Evolutionary conservation across 331 rosid species (phyloP), one percentile per base, ranked within the genome.

Genomic region (Ulmus americana): DNA sequence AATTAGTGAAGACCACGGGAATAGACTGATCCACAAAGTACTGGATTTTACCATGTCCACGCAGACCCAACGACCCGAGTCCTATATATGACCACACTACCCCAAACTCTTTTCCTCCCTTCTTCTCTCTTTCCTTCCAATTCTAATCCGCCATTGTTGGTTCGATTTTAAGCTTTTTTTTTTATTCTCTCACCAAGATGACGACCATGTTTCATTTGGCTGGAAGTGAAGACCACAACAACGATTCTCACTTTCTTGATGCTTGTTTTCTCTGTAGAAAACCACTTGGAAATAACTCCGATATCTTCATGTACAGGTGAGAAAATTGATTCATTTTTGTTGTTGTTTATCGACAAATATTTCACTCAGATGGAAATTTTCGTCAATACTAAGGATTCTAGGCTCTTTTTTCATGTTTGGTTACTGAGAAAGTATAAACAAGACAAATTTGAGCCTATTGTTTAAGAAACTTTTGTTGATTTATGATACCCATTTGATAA

Each of bases 301-400:
- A 92, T 81, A 92, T 92, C 79, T 92, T 80, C 79, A 92, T 92
- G 97, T 92, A 92, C 77, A 88, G 89, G 97, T 90, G 11, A 28
- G 35, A 28, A 28, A 28, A 42, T 70, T 57, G 3, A 13, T 39
- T 16, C 12, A 5, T 8, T 3, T 55, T 42, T 43, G 22, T 28
- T 28, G 35, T 55, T 48, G 9, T 54, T 15, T 51, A 10, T 1
- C 61, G 20, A 4, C 43, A 35, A 8, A 38, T 7, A 10, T 28
- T 55, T 12, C 10, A 54, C 59, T 70, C 70, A 74, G 50, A 76
- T 71, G 64, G 39, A 2, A 35, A 11, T 71, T 64, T 45, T 62
- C 4, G 18, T 49, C 55, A 28, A 28, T 3, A 28, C 35, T 28
- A 2, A 28, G 35, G 35, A 28, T 28, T 28, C 35, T 2, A 28